Conservation (phyloP, 2,329 filamentous ascomycete genomes). For the Talaromyces sp. region DNA sequence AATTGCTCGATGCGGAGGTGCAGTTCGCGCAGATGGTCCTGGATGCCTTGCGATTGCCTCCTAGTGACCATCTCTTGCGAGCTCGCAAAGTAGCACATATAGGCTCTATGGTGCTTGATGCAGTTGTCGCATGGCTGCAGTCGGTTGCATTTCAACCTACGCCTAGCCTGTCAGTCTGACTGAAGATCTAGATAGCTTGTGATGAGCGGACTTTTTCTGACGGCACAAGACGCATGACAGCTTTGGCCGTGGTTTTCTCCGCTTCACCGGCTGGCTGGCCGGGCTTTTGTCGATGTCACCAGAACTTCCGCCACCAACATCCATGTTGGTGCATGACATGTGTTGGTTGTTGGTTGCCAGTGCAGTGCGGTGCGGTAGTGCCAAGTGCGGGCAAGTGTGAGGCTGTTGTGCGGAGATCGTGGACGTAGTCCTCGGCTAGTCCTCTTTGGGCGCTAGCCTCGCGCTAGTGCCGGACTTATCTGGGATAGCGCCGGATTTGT, state of each 20-base stretch:
- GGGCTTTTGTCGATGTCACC: neutral
- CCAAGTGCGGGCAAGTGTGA: neutral
- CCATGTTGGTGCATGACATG: neutral
- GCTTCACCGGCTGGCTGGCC: neutral
- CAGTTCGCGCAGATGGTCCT: constrained; percentile 14
- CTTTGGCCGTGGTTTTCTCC: constrained; percentile 12
- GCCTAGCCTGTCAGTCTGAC: neutral
- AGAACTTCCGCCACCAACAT: neutral
- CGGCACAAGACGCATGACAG: constrained; percentile 14
- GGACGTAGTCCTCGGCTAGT: neutral
- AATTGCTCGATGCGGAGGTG: constrained; percentile 10
- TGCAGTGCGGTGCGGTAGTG: too few relatives aligned
- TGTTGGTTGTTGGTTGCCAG: neutral
- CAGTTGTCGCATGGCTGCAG: constrained; percentile 3
- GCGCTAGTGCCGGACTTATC: neutral
- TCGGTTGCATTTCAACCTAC: constrained; percentile 1
- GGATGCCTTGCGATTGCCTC: constrained; percentile 14
- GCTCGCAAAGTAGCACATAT: constrained; percentile 16
- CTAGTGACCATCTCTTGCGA: constrained; percentile 6
- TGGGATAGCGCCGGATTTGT: constrained; percentile 1
- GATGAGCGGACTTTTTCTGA: constrained; percentile 16
- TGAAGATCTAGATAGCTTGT: neutral
- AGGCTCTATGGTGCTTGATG: neutral
- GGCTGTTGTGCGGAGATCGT: neutral
- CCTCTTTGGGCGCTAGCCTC: neutral